Conservation (phyloP, 164 flowering plant species). For the Piper betle region DNA sequence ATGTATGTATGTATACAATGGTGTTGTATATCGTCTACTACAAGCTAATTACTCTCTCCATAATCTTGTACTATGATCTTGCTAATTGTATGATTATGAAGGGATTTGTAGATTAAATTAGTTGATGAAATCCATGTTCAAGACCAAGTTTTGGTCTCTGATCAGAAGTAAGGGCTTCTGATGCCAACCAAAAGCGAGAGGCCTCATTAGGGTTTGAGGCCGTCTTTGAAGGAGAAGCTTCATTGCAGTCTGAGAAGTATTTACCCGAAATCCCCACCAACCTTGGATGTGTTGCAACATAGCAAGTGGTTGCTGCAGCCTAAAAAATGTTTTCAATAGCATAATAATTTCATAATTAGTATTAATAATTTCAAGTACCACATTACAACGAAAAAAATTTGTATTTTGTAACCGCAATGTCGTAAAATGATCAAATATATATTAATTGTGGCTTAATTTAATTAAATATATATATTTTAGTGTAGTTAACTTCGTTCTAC, state of each 20-base stretch:
- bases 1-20: background rate
- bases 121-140: background rate
- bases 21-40: background rate
- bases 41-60: background rate
- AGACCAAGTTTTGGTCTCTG: conserved; percentile 4
- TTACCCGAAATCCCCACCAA: conserved; percentile 55
- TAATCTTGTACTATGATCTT: background rate
- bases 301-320: conserved; percentile 99
- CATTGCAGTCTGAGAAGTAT: conserved; percentile 83
- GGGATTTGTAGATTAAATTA: background rate
- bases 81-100: background rate
- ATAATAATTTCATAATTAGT: too few species aligned
- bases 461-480: too few species aligned
- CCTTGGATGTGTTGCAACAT: conserved; percentile 71
- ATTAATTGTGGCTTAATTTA: too few species aligned
- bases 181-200: conserved; percentile 48
- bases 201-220: conserved; percentile 49
- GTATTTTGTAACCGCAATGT: too few species aligned
- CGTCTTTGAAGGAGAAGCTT: conserved; percentile 46
- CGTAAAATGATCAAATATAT: too few species aligned
- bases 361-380: too few species aligned
- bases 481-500: conserved; percentile 15
- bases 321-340: conserved; percentile 10
- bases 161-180: conserved; percentile 49
- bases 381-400: too few species aligned